Conservation (phyloP, 1,284 basidiomycete species). For the Acaromyces ingoldii region DNA sequence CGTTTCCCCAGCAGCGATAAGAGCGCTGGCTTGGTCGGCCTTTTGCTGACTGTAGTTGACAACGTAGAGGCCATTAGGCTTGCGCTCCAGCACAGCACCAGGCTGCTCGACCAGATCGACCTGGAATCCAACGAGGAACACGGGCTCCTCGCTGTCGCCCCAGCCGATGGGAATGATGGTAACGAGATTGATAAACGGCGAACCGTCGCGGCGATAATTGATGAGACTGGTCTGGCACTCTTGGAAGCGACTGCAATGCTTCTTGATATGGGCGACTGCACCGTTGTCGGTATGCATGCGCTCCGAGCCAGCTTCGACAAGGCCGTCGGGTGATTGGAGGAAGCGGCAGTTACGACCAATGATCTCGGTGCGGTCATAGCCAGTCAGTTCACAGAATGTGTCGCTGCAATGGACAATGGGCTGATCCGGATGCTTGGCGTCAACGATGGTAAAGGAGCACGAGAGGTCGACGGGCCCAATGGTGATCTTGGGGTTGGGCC, state of each 20-base stretch:
- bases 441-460: slow-evolving; percentile 81
- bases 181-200: slow-evolving; percentile 63
- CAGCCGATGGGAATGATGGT: slow-evolving; percentile 45
- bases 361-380: slow-evolving; percentile 62
- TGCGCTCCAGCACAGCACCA: slow-evolving; percentile 64
- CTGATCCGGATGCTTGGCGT: slow-evolving; percentile 70
- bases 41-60: slow-evolving; percentile 33
- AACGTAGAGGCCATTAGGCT: slow-evolving; percentile 36
- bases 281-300: slow-evolving; percentile 66
- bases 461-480: slow-evolving; percentile 88
- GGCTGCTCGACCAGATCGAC: slow-evolving; percentile 78
- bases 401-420: slow-evolving; percentile 86
- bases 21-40: not conserved
- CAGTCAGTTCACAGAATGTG: slow-evolving; percentile 72
- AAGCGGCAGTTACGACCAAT: slow-evolving; percentile 50
- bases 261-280: slow-evolving; percentile 59
- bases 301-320: slow-evolving; percentile 62
- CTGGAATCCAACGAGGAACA: slow-evolving; percentile 80
- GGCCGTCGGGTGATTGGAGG: slow-evolving; percentile 69
- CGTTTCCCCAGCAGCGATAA: no score
- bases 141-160: slow-evolving; percentile 18
- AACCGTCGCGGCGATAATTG: slow-evolving; percentile 80
- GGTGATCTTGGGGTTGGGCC: slow-evolving; percentile 69
- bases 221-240: slow-evolving; percentile 74
- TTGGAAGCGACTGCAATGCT: slow-evolving; percentile 17